Conservation (phyloP, 352 stramenopile genomes). For the Phytophthora podocarpi region DNA sequence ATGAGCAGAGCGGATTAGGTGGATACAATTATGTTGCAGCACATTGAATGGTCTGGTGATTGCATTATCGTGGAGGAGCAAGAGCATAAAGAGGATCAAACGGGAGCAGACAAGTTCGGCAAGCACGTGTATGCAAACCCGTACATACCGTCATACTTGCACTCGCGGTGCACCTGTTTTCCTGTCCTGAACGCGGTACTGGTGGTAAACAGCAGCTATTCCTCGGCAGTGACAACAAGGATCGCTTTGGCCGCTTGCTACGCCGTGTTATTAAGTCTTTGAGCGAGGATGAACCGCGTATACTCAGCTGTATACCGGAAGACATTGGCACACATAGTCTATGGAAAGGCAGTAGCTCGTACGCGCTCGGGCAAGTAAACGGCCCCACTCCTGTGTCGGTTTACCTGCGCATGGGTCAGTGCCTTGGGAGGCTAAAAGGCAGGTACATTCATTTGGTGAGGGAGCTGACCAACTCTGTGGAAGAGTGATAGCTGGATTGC, state of each 20-base stretch:
- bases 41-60: not conserved
- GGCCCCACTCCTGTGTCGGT: not conserved
- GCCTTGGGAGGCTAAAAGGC: too few relatives aligned
- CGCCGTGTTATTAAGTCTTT: not conserved
- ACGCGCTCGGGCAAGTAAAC: not conserved
- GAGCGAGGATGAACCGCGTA: not conserved
- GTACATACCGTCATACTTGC: too few relatives aligned
- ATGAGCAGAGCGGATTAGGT: slow-evolving; percentile 5
- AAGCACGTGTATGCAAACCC: too few relatives aligned
- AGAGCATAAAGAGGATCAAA: slow-evolving; percentile 1
- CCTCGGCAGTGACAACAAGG: slow-evolving; percentile 1
- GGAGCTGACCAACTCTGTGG: slow-evolving; percentile 5
- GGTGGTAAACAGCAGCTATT: slow-evolving; percentile 1
- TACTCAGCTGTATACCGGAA: not conserved
- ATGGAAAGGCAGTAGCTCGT: not conserved
- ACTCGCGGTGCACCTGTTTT: slow-evolving; percentile 1
- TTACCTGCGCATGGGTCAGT: too few relatives aligned
- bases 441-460: too few relatives aligned
- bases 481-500: not conserved
- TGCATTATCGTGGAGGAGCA: not conserved
- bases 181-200: not conserved
- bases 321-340: slow-evolving; percentile 4
- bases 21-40: not conserved
- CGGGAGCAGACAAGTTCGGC: too few relatives aligned
- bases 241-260: not conserved